Percentiles rank a stretch among this genome's conserved stretches.
These are phyloP conservation scores for Glebionis coronaria DNA, from an alignment of 129 eudicot genomes.

Conservation along the genomic window DNA sequence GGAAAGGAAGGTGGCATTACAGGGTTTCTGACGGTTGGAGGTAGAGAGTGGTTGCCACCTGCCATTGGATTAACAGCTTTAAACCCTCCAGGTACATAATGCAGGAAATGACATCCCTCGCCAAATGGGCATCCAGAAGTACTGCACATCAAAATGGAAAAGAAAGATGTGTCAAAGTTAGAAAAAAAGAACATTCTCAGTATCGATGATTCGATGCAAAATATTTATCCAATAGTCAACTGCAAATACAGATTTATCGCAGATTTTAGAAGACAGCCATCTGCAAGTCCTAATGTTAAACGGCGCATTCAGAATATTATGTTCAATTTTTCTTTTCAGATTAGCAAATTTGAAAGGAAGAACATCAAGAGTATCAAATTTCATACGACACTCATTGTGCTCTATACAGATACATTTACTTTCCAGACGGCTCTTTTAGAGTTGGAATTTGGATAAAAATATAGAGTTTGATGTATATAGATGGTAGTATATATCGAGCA, in stretches of 20 bases:
- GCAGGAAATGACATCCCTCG: conserved; percentile 80
- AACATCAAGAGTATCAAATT: too few relatives aligned
- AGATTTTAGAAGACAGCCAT: neutral
- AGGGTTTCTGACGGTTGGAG: conserved; percentile 45
- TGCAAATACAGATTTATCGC: neutral
- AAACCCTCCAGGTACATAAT: conserved; percentile 78
- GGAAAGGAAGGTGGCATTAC: conserved; percentile 55
- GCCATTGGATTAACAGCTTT: conserved; percentile 73
- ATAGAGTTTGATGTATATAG: too few relatives aligned
- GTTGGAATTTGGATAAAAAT: too few relatives aligned
- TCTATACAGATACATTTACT: too few relatives aligned
- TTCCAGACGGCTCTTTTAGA: too few relatives aligned
- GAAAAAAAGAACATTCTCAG: neutral
- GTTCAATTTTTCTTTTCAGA: too few relatives aligned
- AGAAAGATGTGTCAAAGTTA: conserved; percentile 16
- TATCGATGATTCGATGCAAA: neutral
- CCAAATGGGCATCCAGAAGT: conserved; percentile 91
- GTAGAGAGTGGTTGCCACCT: conserved; percentile 45
- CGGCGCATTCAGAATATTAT: neutral
- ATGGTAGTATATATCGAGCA: neutral
- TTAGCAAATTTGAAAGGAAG: too few relatives aligned
- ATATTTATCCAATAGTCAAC: neutral
- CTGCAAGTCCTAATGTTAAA: neutral
- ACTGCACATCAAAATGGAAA: conserved; percentile 41
- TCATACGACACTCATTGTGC: too few relatives aligned